These are phyloP conservation scores for Pythium aristosporum DNA, from an alignment of 352 stramenopile species.

Conservation along the genomic window DNA sequence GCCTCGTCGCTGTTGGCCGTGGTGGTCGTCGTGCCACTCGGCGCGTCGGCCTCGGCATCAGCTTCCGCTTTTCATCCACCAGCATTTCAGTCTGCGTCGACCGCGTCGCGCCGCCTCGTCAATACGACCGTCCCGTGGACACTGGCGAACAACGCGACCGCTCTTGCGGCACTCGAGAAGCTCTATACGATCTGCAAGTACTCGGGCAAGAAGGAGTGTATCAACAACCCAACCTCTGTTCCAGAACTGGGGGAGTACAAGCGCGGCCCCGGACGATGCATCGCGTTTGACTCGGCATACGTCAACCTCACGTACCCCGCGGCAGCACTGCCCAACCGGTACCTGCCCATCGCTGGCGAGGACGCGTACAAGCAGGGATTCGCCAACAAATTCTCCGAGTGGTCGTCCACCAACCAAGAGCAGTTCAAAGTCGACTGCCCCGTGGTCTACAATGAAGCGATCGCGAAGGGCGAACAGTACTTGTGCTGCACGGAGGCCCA, in stretches of 20 bases:
- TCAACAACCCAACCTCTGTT: conserved; percentile 51
- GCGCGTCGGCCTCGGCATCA: neutral
- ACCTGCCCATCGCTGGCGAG: conserved; percentile 56
- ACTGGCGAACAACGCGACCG: conserved; percentile 38
- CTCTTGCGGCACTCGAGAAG: conserved; percentile 37
- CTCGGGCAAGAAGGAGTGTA: conserved; percentile 55
- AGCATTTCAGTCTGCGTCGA: no score
- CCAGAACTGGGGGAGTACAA: conserved; percentile 54
- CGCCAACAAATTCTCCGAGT: conserved; percentile 72
- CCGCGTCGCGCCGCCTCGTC: conserved; percentile 23
- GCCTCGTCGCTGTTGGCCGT: conserved; percentile 32
- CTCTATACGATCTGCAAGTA: conserved; percentile 68
- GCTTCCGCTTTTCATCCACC: no score
- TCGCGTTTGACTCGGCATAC: conserved; percentile 66
- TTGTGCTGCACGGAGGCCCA: conserved; percentile 82
- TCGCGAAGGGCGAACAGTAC: conserved; percentile 48
- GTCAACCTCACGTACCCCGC: conserved; percentile 38
- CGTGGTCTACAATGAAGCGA: conserved; percentile 63
- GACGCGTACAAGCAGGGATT: conserved; percentile 58
- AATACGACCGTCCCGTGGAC: conserved; percentile 32
- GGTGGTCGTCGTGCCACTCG: conserved; percentile 35
- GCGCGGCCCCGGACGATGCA: conserved; percentile 45
- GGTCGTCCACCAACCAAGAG: conserved; percentile 51
- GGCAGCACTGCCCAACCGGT: conserved; percentile 51
- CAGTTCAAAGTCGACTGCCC: conserved; percentile 72